A percentile compares a stretch with the other conserved stretches of the same genome.
These are phyloP conservation scores for Starmerella geochares DNA, from an alignment of 805 yeast genomes.

Conservation along the genomic window DNA sequence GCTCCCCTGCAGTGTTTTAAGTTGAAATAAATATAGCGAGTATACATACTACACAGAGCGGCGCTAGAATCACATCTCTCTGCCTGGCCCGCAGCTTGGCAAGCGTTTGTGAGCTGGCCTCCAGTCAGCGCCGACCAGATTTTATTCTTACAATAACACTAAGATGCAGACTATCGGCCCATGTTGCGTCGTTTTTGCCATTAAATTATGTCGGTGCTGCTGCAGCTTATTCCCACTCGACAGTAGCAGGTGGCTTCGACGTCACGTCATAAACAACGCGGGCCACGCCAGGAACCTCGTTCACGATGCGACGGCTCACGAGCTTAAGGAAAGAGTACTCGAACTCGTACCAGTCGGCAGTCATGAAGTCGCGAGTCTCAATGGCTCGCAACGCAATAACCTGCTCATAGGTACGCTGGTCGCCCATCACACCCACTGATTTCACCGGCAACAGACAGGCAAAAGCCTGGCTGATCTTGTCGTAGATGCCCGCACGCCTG, in stretches of 20 bases:
- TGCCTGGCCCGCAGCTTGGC: too few species aligned
- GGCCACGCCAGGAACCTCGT: slow-evolving; percentile 98
- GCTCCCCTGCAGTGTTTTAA: too few species aligned
- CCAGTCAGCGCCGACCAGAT: too few species aligned
- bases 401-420: slow-evolving; percentile 97
- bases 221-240: slow-evolving; percentile 81
- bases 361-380: slow-evolving; percentile 97
- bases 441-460: slow-evolving; percentile 95
- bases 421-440: slow-evolving; percentile 99
- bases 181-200: too few species aligned
- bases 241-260: slow-evolving; percentile 99
- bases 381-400: slow-evolving; percentile 98
- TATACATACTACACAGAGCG: too few species aligned
- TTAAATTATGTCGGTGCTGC: background rate
- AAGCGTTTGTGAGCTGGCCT: too few species aligned
- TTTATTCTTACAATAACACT: too few species aligned
- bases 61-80: too few species aligned
- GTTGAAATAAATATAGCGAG: too few species aligned
- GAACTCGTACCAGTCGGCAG: slow-evolving; percentile 97
- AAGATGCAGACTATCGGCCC: too few species aligned
- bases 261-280: slow-evolving; percentile 98
- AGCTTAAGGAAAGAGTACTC: slow-evolving; percentile 85
- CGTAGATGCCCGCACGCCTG: slow-evolving; percentile 81
- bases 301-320: slow-evolving; percentile 91
- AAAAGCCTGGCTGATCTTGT: slow-evolving; percentile 91